phyloP scores from a whole-genome alignment of 345 rosid genomes.

The Conringia planisiliqua region DNA sequence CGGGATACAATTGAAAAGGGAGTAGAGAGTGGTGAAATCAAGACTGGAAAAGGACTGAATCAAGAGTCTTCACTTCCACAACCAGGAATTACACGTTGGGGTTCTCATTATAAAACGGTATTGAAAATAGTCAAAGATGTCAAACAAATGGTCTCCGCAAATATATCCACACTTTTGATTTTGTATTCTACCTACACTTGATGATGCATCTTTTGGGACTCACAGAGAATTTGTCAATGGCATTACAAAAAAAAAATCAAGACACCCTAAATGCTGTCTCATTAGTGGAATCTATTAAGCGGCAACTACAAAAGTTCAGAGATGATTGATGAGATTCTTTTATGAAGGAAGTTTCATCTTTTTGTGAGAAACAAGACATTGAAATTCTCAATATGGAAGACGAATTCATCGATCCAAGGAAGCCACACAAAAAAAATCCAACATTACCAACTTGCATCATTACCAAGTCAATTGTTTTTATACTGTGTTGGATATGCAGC shows the following conservation, averaged over 20 bases:
- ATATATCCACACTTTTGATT: neutral
- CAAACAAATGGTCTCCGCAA: neutral
- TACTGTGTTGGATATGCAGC: neutral
- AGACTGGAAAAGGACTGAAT: too few relatives aligned
- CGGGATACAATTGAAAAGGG: too few relatives aligned
- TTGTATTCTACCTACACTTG: neutral
- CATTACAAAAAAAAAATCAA: neutral
- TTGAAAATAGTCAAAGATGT: neutral
- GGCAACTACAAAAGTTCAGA: neutral
- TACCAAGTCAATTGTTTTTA: neutral
- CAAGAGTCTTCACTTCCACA: too few relatives aligned
- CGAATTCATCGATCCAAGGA: neutral
- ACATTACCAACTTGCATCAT: neutral
- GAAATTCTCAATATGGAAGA: neutral
- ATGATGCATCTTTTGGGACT: neutral
- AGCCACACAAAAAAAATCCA: neutral
- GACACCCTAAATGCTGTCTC: neutral
- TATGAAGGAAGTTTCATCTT: neutral
- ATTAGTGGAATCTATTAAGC: neutral
- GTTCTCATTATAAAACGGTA: too few relatives aligned
- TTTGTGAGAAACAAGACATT: neutral
- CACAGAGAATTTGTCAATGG: neutral
- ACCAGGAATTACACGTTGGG: too few relatives aligned
- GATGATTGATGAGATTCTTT: neutral
- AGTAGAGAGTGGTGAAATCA: too few relatives aligned